phyloP scores from a whole-genome alignment of 495 filamentous ascomycete species.

The Copromyces sp. region DNA sequence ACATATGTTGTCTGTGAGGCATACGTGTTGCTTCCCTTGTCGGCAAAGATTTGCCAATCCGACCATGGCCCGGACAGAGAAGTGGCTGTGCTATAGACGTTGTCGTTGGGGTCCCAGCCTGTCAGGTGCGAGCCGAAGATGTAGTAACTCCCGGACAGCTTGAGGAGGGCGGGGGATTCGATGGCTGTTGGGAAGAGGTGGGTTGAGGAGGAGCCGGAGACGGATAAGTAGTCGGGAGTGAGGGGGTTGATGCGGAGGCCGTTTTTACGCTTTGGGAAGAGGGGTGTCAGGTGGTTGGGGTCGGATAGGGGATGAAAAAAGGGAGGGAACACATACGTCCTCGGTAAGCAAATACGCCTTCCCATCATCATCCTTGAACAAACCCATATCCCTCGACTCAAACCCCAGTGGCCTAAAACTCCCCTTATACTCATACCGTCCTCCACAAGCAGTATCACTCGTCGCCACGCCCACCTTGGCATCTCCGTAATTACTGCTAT shows the following conservation, averaged over 20 bases:
- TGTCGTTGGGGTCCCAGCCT: slow-evolving; percentile 51
- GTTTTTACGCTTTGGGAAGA: slow-evolving; percentile 29
- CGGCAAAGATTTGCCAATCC: slow-evolving; percentile 49
- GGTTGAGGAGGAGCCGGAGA: slow-evolving; percentile 37
- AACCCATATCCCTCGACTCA: slow-evolving; percentile 50
- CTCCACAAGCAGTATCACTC: slow-evolving; percentile 43
- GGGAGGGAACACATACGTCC: slow-evolving; percentile 34
- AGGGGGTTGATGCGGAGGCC: slow-evolving; percentile 43
- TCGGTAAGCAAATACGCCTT: slow-evolving; percentile 53
- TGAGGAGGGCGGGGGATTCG: slow-evolving; percentile 35
- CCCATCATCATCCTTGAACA: slow-evolving; percentile 53
- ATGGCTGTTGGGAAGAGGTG: slow-evolving; percentile 21
- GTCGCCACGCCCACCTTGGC: slow-evolving; percentile 56
- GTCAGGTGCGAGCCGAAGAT: slow-evolving; percentile 33
- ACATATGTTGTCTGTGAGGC: slow-evolving; percentile 42
- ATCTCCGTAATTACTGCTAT: slow-evolving; percentile 50
- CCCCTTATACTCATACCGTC: slow-evolving; percentile 32
- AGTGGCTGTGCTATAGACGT: slow-evolving; percentile 35
- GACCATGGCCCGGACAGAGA: slow-evolving; percentile 38
- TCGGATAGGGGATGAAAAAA: slow-evolving; percentile 4
- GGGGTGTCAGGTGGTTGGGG: neutral
- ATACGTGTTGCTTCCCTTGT: slow-evolving; percentile 44
- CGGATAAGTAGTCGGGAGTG: slow-evolving; percentile 36
- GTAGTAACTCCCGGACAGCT: slow-evolving; percentile 27
- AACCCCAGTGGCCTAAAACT: slow-evolving; percentile 39